Evolutionary conservation across 163 green algal species (phyloP).

Genomic region (Picocystis sp.): DNA sequence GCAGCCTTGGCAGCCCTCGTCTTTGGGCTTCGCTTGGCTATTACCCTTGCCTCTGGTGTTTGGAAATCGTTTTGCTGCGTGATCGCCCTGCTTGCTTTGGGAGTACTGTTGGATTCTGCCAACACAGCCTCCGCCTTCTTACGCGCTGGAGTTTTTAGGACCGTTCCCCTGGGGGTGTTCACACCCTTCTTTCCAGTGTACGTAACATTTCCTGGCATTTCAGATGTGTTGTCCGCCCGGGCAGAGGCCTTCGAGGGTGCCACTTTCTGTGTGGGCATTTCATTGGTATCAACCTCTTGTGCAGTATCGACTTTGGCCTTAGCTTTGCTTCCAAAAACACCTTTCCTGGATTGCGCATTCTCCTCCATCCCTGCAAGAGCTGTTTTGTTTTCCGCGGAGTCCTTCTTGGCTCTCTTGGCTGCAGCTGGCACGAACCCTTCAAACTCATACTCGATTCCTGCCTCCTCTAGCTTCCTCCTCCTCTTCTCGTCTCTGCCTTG

Average conservation of each 20-base stretch:
- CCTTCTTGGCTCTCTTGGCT: not conserved
- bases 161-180: no score
- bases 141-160: not conserved
- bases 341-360: not conserved
- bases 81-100: not conserved
- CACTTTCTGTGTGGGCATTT: not conserved
- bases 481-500: conserved; percentile 40
- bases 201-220: no score
- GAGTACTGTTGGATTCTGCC: not conserved
- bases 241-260: not conserved
- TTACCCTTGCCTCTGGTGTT: not conserved
- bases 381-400: not conserved
- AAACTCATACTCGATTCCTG: conserved; percentile 75
- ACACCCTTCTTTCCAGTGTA: no score
- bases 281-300: not conserved
- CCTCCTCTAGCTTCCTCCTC: conserved; percentile 34
- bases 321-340: not conserved
- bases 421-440: conserved; percentile 4
- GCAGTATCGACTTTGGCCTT: not conserved
- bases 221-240: no score
- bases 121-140: not conserved
- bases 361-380: no score
- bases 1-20: not conserved
- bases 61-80: not conserved
- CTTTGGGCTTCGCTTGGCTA: not conserved